phyloP scores from a whole-genome alignment of 257 asterid species.

The Plantago ovata region DNA sequence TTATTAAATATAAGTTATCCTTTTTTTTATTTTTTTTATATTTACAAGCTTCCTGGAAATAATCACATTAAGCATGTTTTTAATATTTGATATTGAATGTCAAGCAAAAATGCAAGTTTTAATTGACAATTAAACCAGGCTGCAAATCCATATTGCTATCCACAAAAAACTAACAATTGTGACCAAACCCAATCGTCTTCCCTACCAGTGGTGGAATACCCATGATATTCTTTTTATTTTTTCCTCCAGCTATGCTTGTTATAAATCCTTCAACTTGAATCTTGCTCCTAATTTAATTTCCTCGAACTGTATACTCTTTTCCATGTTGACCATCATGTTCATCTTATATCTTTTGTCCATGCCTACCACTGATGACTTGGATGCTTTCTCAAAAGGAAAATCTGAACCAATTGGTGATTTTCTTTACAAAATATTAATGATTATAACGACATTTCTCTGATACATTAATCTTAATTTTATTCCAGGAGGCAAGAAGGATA shows the following conservation, averaged over 20 bases:
- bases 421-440: constrained; percentile 1
- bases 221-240: too few species aligned
- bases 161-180: too few species aligned
- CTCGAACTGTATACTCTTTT: not conserved
- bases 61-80: too few species aligned
- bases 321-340: not conserved
- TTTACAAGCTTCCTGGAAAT: too few species aligned
- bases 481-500: constrained; percentile 35
- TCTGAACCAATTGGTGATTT: not conserved
- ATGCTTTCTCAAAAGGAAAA: constrained; percentile 1
- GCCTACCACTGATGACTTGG: not conserved
- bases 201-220: too few species aligned
- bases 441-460: constrained; percentile 10
- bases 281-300: not conserved
- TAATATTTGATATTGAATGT: too few species aligned
- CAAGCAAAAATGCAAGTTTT: not conserved
- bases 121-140: too few species aligned
- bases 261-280: not conserved
- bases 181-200: too few species aligned
- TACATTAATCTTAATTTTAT: constrained; percentile 18
- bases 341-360: not conserved
- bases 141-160: too few species aligned
- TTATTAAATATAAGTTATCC: too few species aligned
- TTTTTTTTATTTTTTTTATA: too few species aligned
- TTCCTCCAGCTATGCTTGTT: not conserved